phyloP scores from a whole-genome alignment of 768 basidiomycete species.

The Phaffia australis region DNA sequence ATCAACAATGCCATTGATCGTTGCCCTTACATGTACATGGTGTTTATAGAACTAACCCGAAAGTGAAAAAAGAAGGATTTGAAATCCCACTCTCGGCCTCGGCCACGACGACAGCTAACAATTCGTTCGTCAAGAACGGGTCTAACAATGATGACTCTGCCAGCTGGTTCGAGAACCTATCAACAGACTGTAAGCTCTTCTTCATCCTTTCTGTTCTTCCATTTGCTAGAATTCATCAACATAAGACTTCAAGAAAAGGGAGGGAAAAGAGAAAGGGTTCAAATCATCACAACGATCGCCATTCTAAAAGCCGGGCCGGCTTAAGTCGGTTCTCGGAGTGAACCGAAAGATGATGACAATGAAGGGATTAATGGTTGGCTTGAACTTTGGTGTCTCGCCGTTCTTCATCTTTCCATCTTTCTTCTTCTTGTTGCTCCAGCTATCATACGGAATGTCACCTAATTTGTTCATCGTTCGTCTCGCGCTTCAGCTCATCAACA shows the following conservation, averaged over 20 bases:
- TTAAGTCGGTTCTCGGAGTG: too few species aligned
- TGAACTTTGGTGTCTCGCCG: neutral
- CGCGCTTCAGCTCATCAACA: neutral
- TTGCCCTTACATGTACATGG: neutral
- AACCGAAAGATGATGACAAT: too few species aligned
- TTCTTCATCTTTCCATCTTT: neutral
- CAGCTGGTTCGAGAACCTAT: neutral
- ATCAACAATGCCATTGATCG: neutral
- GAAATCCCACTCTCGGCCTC: constrained; percentile 9
- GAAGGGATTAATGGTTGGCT: neutral
- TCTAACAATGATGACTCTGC: too few species aligned
- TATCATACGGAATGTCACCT: neutral
- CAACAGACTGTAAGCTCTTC: neutral
- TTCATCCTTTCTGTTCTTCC: neutral
- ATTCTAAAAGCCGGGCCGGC: neutral
- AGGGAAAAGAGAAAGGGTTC: neutral
- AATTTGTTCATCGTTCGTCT: neutral
- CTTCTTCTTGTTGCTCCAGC: neutral
- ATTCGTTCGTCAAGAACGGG: neutral
- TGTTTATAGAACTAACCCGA: constrained; percentile 9
- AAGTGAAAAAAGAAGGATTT: constrained; percentile 20
- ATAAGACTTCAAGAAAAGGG: neutral
- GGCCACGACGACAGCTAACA: neutral
- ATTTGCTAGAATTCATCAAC: neutral
- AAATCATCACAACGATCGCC: neutral